Base-by-base conservation (phyloP, 2,329 filamentous ascomycete genomes). In the Fusarium sp. region DNA sequence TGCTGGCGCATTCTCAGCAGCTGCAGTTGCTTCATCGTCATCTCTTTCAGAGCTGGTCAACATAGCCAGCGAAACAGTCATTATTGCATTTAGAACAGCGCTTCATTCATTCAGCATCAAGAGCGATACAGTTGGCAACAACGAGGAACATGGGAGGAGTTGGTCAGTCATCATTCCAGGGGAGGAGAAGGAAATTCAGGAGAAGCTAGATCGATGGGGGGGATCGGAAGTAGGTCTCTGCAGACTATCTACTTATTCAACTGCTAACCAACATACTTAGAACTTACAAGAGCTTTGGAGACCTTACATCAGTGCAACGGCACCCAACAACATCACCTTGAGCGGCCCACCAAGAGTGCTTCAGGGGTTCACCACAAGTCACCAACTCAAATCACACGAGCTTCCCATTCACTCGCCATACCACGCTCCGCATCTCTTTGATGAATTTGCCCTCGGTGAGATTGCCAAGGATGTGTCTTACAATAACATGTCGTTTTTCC, bases 1-100 rank as follows among this genome's bases (percentile, higher is more conserved):
- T 52, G 71, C 76, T 5, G 79, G 79, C 2, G 76, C 74, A 2
- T 78, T 80, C 52, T 72, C 79, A 10, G 78, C 79, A 2, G 77
- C 78, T 1, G 78, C 78, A 29, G 66, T 79, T 24, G 69, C 72
- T 43, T 74, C 74, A 20, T 77, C 78, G 9, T 52, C 60, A n/a
- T 77, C 79, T 3, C 63, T 79, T 4, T 62, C 71, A 16, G 74
- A 78, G 11, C 66, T 80, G 3, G 68, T 80, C 18, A 48, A 67
- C 9, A 10, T 74, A 10, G 76, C 76, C 10, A 68, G 77, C 3
- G 71, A 77, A 31, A 69, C 72, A 18, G 50, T 72, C 22, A 27
- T 74, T 29, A 43, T 64, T 41, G 64, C 77, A 18, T 72, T 80
- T 43, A 65, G 66, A 45, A 79, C 77, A 27, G 70, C 76, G 2